Conservation (phyloP, 2,329 filamentous ascomycete species). For the Stemphylium lycopersici region DNA sequence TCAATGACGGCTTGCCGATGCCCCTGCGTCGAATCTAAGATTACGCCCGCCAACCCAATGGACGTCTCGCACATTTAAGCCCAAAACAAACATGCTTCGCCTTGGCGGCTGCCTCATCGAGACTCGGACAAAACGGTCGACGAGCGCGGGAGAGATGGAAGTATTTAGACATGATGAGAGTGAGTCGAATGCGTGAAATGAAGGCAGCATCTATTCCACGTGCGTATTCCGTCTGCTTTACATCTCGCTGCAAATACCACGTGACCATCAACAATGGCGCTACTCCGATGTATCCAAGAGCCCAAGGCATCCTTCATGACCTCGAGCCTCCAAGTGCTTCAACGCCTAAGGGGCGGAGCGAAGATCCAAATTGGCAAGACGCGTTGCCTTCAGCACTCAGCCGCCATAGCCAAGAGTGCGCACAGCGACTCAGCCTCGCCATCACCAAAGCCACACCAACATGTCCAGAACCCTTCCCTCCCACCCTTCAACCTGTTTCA, state of each 20-base stretch:
- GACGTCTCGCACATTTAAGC: conserved; percentile 31
- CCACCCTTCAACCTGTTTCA: conserved; percentile 25
- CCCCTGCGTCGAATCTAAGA: conserved; percentile 26
- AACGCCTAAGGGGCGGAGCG: not conserved
- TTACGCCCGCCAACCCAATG: conserved; percentile 20
- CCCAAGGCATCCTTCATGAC: not conserved
- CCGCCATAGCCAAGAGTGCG: not conserved
- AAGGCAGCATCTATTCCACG: not conserved
- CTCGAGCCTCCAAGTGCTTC: not conserved
- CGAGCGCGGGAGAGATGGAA: conserved; percentile 12
- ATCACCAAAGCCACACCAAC: not conserved
- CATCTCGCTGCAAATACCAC: not conserved
- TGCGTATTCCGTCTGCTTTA: not conserved
- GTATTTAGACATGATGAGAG: conserved; percentile 5
- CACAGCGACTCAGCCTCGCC: not conserved
- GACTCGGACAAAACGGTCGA: conserved; percentile 8
- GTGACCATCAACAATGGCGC: not conserved
- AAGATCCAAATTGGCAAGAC: not conserved
- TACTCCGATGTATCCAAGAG: not conserved
- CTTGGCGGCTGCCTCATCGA: conserved; percentile 27
- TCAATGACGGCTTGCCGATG: conserved; percentile 24
- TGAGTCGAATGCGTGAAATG: not conserved
- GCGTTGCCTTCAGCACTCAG: not conserved
- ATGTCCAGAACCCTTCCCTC: conserved; percentile 1
- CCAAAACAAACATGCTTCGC: conserved; percentile 21